Percentiles rank a stretch among this genome's conserved stretches.
phyloP scores from a whole-genome alignment of 2,329 filamentous ascomycete species.

The Trichophyton benhamiae region DNA sequence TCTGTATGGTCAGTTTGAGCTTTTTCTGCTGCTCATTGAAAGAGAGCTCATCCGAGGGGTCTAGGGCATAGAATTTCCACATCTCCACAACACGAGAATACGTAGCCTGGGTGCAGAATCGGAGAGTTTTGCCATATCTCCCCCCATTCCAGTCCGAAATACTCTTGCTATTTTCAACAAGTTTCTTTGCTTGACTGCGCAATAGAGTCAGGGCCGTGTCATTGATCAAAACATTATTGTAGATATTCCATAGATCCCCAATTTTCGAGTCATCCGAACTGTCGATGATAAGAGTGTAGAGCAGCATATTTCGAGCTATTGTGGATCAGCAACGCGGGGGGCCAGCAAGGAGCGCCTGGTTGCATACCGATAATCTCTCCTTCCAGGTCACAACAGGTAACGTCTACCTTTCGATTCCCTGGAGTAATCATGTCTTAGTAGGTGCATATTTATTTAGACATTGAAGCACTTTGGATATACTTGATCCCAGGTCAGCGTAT shows the following conservation, averaged over 20 bases:
- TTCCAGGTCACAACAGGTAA: slow-evolving; percentile 47
- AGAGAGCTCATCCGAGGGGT: background rate
- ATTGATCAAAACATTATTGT: slow-evolving; percentile 43
- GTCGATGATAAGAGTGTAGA: slow-evolving; percentile 43
- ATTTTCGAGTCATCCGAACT: slow-evolving; percentile 17
- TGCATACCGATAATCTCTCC: slow-evolving; percentile 39
- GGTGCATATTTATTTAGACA: too few relatives aligned
- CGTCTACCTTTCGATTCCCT: slow-evolving; percentile 33
- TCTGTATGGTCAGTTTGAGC: background rate
- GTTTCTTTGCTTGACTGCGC: slow-evolving; percentile 32
- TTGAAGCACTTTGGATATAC: too few relatives aligned
- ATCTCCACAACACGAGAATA: slow-evolving; percentile 25
- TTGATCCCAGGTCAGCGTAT: slow-evolving; percentile 27
- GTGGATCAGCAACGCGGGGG: background rate
- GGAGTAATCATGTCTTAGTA: background rate
- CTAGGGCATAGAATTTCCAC: slow-evolving; percentile 29
- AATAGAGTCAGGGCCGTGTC: slow-evolving; percentile 28
- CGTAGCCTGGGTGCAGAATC: slow-evolving; percentile 40
- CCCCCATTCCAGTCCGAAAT: slow-evolving; percentile 35
- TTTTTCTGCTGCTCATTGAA: slow-evolving; percentile 4
- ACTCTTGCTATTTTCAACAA: slow-evolving; percentile 30
- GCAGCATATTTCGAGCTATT: slow-evolving; percentile 44
- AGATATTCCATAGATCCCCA: slow-evolving; percentile 41
- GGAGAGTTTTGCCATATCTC: slow-evolving; percentile 35
- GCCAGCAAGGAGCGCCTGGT: background rate